Evolutionary conservation across 106 monocot species (phyloP), one percentile per base, ranked within the genome.

Genomic region (Agapanthus africanus): DNA sequence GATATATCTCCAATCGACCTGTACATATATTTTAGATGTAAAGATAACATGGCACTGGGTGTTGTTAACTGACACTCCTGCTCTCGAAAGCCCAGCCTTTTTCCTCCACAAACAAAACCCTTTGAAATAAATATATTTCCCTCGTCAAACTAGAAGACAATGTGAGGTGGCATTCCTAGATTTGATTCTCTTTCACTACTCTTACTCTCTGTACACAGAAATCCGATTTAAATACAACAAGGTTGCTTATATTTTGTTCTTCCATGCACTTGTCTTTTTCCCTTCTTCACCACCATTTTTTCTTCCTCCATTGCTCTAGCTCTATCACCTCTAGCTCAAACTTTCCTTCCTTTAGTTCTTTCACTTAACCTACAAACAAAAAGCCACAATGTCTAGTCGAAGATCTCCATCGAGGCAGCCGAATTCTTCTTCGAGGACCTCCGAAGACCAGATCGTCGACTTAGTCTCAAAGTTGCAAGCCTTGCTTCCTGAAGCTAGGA

Each of bases 391-490:
- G 85, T 76, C 85, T 32, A 81, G 81, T 71, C 78, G 91, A 50
- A 75, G 88, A 37, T 80, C 85, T 7, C 66, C 71, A 7, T 65
- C 84, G 18, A 80, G 78, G 59, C 77, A 67, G 51, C 70, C 77
- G 8, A 66, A 64, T 30, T 60, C 79, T 32, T 66, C 75, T 61
- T 22, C 81, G 33, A 75, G 78, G 69, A 88, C 88, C 69, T 74
- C 88, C 0, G 85, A 92, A 7, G 91, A 92, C 21, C 91, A 92
- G 64, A 88, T 92, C 65, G 32, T 69, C 40, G 91, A 88, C 5
- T 82, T 92, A 19, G 27, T 92, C 50, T 82, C 91, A 59, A 92
- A 92, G 68, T 69, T 92, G 37, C 88, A 82, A 37, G 75, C 72
- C 0, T 54, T 88, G 16, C 80, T 92, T 31, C 91, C 91, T 1